Conservation (phyloP, 805 yeast species). For the Zygoascus biomembranicola region DNA sequence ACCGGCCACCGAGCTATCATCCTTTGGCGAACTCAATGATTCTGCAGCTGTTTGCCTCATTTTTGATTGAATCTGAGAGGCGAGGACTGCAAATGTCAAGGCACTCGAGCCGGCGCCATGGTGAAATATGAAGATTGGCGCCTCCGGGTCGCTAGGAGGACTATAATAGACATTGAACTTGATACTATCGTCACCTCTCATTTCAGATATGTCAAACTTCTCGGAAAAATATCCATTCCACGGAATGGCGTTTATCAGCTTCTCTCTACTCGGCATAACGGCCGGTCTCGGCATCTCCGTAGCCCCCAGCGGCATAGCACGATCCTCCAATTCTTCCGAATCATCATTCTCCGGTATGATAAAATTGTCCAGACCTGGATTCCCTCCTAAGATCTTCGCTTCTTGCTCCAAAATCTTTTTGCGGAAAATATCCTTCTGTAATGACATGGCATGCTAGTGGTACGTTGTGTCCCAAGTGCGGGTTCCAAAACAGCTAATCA, state of each 20-base stretch:
- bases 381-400: background rate
- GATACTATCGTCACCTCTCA: slow-evolving; percentile 15
- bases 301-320: background rate
- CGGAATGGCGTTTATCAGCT: background rate
- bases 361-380: background rate
- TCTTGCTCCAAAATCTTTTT: slow-evolving; percentile 10
- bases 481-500: too few species aligned
- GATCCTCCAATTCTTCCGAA: background rate
- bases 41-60: slow-evolving; percentile 13
- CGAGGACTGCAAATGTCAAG: slow-evolving; percentile 59
- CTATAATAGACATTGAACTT: slow-evolving; percentile 49
- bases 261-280: background rate
- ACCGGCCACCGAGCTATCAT: slow-evolving; percentile 41
- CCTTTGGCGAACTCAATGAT: slow-evolving; percentile 1
- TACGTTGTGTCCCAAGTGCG: too few species aligned
- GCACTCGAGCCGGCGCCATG: slow-evolving; percentile 97
- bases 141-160: slow-evolving; percentile 36
- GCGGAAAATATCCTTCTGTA: slow-evolving; percentile 13
- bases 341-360: background rate
- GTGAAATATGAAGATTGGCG: slow-evolving; percentile 64
- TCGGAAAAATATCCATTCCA: slow-evolving; percentile 33
- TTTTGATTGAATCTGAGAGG: slow-evolving; percentile 28
- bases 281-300: background rate
- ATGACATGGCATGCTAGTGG: background rate
- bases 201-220: slow-evolving; percentile 17